These are phyloP conservation scores for Diplodia mutila DNA, from an alignment of 2,329 filamentous ascomycete genomes.

Conservation along the genomic window DNA sequence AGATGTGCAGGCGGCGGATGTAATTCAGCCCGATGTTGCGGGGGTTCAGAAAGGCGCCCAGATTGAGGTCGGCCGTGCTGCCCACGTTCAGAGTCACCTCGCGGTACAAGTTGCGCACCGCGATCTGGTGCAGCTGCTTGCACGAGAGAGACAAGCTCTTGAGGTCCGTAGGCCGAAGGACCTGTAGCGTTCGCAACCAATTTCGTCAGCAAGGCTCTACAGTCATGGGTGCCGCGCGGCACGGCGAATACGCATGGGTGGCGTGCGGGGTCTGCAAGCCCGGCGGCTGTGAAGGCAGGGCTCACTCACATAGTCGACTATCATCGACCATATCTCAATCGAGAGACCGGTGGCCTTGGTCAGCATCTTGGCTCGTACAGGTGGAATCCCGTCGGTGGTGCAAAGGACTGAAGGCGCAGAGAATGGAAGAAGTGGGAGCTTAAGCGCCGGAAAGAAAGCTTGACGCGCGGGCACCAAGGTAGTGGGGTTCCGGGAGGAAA, in stretches of 20 bases:
- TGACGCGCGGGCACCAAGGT: not conserved
- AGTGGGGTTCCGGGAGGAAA: not conserved
- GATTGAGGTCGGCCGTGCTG: conserved; percentile 46
- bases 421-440: not conserved
- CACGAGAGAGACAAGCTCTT: conserved; percentile 52
- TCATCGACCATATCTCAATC: conserved; percentile 36
- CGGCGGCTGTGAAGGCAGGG: not conserved
- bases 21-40: conserved; percentile 53
- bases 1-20: conserved; percentile 51
- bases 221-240: not conserved
- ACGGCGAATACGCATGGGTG: conserved; percentile 23
- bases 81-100: conserved; percentile 54
- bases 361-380: conserved; percentile 33
- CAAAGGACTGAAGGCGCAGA: not conserved
- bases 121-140: conserved; percentile 52
- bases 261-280: conserved; percentile 27
- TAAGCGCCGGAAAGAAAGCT: not conserved
- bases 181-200: conserved; percentile 32
- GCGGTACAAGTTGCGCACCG: conserved; percentile 51
- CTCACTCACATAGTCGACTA: conserved; percentile 26
- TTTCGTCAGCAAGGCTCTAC: conserved; percentile 18
- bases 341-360: conserved; percentile 41
- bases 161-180: conserved; percentile 53
- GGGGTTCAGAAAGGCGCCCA: conserved; percentile 51
- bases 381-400: not conserved